Evolutionary conservation across 805 yeast species (phyloP).

Genomic region (Komagataella pastoris): DNA sequence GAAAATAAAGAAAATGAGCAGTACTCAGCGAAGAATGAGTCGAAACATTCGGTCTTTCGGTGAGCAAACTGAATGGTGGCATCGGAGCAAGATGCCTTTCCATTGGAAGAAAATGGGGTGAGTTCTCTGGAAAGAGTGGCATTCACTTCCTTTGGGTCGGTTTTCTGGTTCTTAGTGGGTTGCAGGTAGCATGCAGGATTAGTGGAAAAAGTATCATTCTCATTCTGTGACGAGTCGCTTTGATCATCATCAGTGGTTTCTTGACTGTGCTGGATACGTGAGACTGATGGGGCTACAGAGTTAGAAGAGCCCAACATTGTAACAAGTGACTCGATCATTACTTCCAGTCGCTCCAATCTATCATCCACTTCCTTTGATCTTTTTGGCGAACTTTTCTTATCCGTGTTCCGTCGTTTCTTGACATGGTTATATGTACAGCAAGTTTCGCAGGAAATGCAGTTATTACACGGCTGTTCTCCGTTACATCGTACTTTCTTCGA

Average conservation of each 20-base stretch:
- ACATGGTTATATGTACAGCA: conserved; percentile 22
- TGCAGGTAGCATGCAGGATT: not conserved
- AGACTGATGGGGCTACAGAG: not conserved
- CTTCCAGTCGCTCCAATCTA: conserved; percentile 20
- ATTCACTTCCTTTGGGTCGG: not conserved
- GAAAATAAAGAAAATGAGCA: conserved; percentile 26
- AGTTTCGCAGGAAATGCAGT: conserved; percentile 21
- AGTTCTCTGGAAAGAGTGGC: not conserved
- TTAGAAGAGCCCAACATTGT: conserved; percentile 5
- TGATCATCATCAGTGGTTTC: not conserved
- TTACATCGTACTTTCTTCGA: conserved; percentile 37
- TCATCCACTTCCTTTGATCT: conserved; percentile 9
- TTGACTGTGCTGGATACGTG: not conserved
- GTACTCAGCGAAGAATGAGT: conserved; percentile 14
- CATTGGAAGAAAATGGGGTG: not conserved
- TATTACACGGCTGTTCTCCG: conserved; percentile 27
- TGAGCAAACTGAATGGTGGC: conserved; percentile 1
- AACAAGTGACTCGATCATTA: conserved; percentile 16
- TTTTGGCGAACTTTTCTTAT: not conserved
- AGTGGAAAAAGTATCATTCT: not conserved
- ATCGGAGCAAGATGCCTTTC: conserved; percentile 1
- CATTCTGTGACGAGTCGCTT: not conserved
- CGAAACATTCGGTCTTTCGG: conserved; percentile 10
- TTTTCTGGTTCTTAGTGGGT: conserved; percentile 1
- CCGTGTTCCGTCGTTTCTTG: conserved; percentile 13